Evolutionary conservation across 495 filamentous ascomycete genomes (phyloP), one percentile per base, ranked within the genome.

Genomic region (Penicillium verhagenii): DNA sequence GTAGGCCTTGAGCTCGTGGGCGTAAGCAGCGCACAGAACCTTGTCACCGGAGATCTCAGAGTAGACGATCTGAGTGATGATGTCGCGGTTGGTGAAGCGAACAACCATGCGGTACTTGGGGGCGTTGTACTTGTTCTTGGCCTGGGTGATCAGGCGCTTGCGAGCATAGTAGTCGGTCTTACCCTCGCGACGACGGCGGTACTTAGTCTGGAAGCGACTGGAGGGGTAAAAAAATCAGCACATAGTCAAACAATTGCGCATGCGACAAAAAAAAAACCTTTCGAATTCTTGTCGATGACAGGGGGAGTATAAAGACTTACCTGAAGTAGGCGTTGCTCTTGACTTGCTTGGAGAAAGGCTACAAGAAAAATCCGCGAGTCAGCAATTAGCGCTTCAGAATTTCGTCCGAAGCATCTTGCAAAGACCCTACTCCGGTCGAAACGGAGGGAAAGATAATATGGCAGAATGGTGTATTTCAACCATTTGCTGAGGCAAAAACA

Each of bases 161-260:
- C 94, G 94, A 72, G 94, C 94, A 76, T 96, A 97, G 90, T 99
- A 99, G 74, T 99, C 94, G 79, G 94, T 99, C 89, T 97, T 99
- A 74, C 94, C 94, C 75, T 86, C 73, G 59, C 94, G 87, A 73
- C 94, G 87, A 75, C 94, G 91, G 80, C 90, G 93, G 89, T 97
- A 99, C 86, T 99, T 99, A 76, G 93, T 96, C 83, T 99, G 94
- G 83, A 89, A 99, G 75, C 94, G 91, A 71, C 92, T 96, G 75
- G 19, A 40, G 19, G n/a, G 46, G 29, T 46, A 19, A 26, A 55
- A 46, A 57, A 39, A 43, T 66, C 49, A 66, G 71, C 52, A 62
- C 21, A 38, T 1, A 4, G 13, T 5, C 35, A 25, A 39, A 19
- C 14, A 37, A 38, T 21, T 39, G 19, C 59, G 60, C 52, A 63